Conservation (phyloP, 1,284 basidiomycete species). For the Caloboletus inedulis region DNA sequence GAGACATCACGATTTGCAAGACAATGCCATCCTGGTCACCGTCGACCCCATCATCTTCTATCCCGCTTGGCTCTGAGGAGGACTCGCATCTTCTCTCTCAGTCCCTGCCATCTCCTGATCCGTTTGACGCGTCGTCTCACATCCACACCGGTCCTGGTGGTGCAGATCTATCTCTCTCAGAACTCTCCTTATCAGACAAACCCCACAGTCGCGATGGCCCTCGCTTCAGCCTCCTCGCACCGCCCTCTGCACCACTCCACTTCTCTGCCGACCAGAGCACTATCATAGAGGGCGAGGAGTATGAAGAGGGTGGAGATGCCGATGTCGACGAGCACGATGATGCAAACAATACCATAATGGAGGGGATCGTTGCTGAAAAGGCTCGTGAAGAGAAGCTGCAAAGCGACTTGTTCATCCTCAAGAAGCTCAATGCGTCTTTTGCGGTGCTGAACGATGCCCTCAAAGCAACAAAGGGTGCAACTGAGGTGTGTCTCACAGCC, state of each 20-base stretch:
- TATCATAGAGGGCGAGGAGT: constrained; percentile 32
- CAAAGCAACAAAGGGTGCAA: constrained; percentile 56
- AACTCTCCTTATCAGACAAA: constrained; percentile 51
- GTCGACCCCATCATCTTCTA: constrained; percentile 31
- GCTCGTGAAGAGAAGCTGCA: constrained; percentile 68
- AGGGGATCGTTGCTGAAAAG: constrained; percentile 35
- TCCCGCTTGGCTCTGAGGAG: constrained; percentile 20
- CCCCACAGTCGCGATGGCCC: constrained; percentile 30
- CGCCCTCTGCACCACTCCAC: constrained; percentile 30
- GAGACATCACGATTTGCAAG: not conserved
- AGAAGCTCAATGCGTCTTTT: constrained; percentile 68
- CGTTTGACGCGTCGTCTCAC: constrained; percentile 36
- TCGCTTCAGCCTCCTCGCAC: constrained; percentile 44
- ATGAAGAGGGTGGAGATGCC: constrained; percentile 25
- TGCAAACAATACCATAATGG: constrained; percentile 22
- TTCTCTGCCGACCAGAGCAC: constrained; percentile 27
- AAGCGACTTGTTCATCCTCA: constrained; percentile 66
- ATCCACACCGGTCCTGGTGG: constrained; percentile 45
- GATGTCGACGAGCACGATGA: constrained; percentile 22
- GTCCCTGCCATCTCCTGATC: constrained; percentile 38
- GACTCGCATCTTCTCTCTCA: constrained; percentile 53
- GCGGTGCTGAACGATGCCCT: constrained; percentile 63
- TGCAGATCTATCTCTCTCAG: constrained; percentile 60
- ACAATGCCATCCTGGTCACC: constrained; percentile 34
- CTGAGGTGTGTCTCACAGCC: constrained; percentile 47